A percentile compares a stretch with the other conserved stretches of the same genome.
These are phyloP conservation scores for Rhodotorula sp. DNA, from an alignment of 1,284 basidiomycete species.

Conservation along the genomic window DNA sequence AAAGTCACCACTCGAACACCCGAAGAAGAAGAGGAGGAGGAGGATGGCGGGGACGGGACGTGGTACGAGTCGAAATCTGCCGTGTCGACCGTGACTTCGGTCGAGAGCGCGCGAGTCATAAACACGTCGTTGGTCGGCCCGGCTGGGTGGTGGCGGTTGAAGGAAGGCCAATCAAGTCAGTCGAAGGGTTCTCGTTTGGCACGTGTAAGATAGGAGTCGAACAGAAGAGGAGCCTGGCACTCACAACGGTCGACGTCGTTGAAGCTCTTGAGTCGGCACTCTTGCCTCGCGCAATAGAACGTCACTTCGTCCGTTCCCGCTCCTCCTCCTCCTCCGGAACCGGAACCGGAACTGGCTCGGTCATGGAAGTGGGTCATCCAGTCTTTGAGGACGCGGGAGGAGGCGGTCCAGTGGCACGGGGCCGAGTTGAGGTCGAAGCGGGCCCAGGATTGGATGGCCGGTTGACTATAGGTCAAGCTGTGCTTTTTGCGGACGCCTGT, in stretches of 20 bases:
- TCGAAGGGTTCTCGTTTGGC: not conserved
- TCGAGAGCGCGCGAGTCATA: conserved; percentile 21
- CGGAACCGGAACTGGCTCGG: not conserved
- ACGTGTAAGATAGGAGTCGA: not conserved
- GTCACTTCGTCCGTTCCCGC: conserved; percentile 34
- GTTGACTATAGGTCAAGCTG: conserved; percentile 30
- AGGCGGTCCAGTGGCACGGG: conserved; percentile 29
- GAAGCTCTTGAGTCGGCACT: conserved; percentile 34
- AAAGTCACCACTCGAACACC: conserved; percentile 24
- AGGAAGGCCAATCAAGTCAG: not conserved
- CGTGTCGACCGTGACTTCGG: conserved; percentile 30
- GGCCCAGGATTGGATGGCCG: conserved; percentile 29
- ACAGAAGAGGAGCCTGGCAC: too few relatives aligned
- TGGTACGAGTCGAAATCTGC: conserved; percentile 38
- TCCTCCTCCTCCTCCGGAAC: not conserved
- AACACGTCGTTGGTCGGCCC: conserved; percentile 10
- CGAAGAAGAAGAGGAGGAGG: too few relatives aligned
- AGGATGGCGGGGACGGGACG: conserved; percentile 1
- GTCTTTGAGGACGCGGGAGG: conserved; percentile 32
- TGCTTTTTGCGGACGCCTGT: conserved; percentile 42
- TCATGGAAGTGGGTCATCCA: conserved; percentile 16
- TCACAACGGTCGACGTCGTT: conserved; percentile 14
- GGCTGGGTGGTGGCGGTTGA: not conserved
- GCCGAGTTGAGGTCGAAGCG: conserved; percentile 20
- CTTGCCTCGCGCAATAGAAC: conserved; percentile 22